phyloP scores from a whole-genome alignment of 139 green algal species.

The Zygnema circumcarinatum region DNA sequence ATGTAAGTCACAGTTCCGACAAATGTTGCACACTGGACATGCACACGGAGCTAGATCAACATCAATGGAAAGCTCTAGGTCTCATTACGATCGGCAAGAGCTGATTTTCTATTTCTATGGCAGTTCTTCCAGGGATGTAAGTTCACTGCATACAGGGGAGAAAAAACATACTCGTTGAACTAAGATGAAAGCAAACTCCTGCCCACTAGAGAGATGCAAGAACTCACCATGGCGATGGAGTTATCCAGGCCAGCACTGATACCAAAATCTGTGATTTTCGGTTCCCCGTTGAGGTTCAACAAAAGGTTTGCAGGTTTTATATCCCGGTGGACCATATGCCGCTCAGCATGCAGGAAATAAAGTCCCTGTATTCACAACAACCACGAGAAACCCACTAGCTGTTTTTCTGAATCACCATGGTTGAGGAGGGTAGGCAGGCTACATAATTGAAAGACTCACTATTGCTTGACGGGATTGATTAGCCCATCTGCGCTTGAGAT shows the following conservation, averaged over 20 bases:
- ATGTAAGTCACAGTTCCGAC: constrained; percentile 70
- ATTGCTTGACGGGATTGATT: too few species aligned
- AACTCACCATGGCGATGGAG: constrained; percentile 58
- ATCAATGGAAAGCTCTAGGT: constrained; percentile 56
- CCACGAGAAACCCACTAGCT: background rate
- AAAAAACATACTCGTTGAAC: too few species aligned
- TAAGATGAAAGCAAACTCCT: too few species aligned
- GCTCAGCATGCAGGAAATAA: constrained; percentile 52
- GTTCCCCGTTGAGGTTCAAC: constrained; percentile 58
- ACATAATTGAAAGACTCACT: too few species aligned
- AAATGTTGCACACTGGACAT: constrained; percentile 61
- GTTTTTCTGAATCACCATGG: too few species aligned
- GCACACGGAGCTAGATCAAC: background rate
- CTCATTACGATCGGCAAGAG: too few species aligned
- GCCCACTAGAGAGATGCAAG: too few species aligned
- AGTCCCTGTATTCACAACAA: constrained; percentile 61
- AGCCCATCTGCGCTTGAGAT: too few species aligned
- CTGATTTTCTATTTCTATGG: too few species aligned
- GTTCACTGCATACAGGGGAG: too few species aligned
- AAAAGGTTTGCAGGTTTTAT: constrained; percentile 70
- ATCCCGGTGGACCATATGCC: constrained; percentile 65
- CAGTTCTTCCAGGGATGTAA: too few species aligned
- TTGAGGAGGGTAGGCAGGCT: too few species aligned
- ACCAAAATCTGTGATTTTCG: constrained; percentile 70
- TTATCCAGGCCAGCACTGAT: constrained; percentile 62